A percentile compares a stretch with the other conserved stretches of the same genome.
phyloP scores from a whole-genome alignment of 441 rosid genomes.

The Populus hybrid region DNA sequence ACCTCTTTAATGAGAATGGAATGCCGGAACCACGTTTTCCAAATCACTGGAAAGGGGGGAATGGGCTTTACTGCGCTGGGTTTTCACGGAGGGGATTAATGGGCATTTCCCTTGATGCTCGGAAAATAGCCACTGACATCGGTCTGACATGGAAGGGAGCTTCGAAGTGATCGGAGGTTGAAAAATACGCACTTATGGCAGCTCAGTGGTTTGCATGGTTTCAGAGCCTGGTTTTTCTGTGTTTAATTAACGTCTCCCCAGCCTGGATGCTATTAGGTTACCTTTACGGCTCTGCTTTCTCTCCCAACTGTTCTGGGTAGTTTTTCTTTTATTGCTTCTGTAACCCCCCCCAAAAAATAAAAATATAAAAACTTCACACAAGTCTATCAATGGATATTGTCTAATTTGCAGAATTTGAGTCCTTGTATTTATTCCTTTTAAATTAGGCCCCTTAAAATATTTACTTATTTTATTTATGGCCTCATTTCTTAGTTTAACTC shows the following conservation, averaged over 20 bases:
- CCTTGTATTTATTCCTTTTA: no score
- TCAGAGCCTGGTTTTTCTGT: neutral
- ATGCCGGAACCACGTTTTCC: conserved; percentile 30
- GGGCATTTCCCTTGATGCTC: conserved; percentile 43
- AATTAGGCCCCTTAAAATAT: no score
- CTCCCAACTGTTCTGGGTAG: neutral
- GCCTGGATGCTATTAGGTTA: neutral
- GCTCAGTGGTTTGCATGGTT: no score
- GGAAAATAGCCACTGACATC: conserved; percentile 24
- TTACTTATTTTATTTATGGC: no score
- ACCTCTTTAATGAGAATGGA: conserved; percentile 33
- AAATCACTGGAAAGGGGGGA: conserved; percentile 45
- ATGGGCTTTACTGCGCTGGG: conserved; percentile 42
- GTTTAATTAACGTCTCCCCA: no score
- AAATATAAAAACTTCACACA: neutral
- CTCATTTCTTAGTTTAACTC: no score
- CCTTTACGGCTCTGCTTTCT: neutral
- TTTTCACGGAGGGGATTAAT: conserved; percentile 38
- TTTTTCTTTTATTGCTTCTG: no score
- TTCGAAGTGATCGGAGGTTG: neutral
- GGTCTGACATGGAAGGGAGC: neutral
- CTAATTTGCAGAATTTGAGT: neutral
- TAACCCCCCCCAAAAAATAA: no score
- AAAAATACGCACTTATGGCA: neutral
- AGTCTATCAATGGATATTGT: neutral